Base-by-base conservation (phyloP, 192 early-diverging fungal genomes). In the Entomortierella beljakovae region DNA sequence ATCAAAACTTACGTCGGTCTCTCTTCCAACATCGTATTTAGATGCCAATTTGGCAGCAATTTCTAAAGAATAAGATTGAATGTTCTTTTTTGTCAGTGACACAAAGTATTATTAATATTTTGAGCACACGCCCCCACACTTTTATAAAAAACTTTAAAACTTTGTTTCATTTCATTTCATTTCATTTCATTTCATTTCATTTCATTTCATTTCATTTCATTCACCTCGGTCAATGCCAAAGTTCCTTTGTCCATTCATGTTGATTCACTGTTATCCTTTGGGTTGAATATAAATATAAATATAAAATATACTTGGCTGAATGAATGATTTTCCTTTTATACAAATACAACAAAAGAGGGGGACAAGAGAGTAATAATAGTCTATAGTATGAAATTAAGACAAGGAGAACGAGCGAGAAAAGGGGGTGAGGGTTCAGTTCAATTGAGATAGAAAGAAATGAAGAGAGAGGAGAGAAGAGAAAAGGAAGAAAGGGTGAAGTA, bases 211-310 rank as follows among this genome's bases (percentile, higher is more conserved):
- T 52, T 6, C 50, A 52, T 26, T 59, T 15, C n/a, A 52, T 23
- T 52, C 50, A 52, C 50, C 50, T 52, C 50, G 16, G 50, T 52
- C 50, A 8, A 52, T 16, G n/a, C 50, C 50, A 52, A 52, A 52
- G 6, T 52, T 52, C 50, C 50, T 52, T 22, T 15, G 50, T 52
- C 11, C 50, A n/a, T 52, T 35, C 34, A 58, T 35, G 16, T 15
- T 16, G 6, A 3, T 35, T 31, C 15, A 26, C 34, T n/a, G 5
- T 37, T 22, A 7, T 28, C 29, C 16, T 56, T 56, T 29, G 54
- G 4, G 29, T 18, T 28, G 29, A 3, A 6, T 56, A 55, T 3
- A n/a, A n/a, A n/a, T n/a, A n/a, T n/a, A n/a, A n/a, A n/a, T n/a
- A n/a, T n/a, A n/a, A n/a, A n/a, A n/a, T n/a, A n/a, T n/a, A n/a